Evolutionary conservation across 306 rosid genomes (phyloP).

Genomic region (Malus sylvestris): DNA sequence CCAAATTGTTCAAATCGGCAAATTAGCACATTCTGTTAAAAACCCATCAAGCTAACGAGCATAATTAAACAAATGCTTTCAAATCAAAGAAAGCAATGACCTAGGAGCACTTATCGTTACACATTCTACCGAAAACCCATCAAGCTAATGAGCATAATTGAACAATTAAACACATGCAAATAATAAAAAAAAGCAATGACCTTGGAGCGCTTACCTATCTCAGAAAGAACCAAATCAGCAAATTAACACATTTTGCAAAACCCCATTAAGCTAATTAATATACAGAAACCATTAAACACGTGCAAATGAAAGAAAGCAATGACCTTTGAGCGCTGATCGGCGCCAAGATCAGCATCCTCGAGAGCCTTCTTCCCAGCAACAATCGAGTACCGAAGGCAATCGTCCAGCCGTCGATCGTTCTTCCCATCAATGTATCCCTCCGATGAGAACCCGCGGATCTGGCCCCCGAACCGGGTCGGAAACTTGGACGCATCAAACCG

Average conservation of each 20-base stretch:
- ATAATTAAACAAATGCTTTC: not conserved
- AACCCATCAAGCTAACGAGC: not conserved
- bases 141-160: not conserved
- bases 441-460: slow-evolving; percentile 75
- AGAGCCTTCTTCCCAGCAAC: slow-evolving; percentile 95
- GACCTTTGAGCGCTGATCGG: slow-evolving; percentile 58
- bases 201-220: not conserved
- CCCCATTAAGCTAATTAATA: not conserved
- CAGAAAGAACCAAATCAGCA: not conserved
- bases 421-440: slow-evolving; percentile 91
- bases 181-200: not conserved
- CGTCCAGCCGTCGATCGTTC: slow-evolving; percentile 85
- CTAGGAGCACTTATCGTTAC: slow-evolving; percentile 3
- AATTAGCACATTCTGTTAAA: not conserved
- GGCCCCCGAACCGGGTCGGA: slow-evolving; percentile 89
- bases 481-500: slow-evolving; percentile 91
- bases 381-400: slow-evolving; percentile 83
- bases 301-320: not conserved
- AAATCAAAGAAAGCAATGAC: not conserved
- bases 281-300: not conserved
- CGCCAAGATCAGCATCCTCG: slow-evolving; percentile 68
- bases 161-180: not conserved
- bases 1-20: not conserved
- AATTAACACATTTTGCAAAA: not conserved
- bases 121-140: not conserved